Conservation (phyloP, 345 rosid genomes). For the Gossypium longicalyx region DNA sequence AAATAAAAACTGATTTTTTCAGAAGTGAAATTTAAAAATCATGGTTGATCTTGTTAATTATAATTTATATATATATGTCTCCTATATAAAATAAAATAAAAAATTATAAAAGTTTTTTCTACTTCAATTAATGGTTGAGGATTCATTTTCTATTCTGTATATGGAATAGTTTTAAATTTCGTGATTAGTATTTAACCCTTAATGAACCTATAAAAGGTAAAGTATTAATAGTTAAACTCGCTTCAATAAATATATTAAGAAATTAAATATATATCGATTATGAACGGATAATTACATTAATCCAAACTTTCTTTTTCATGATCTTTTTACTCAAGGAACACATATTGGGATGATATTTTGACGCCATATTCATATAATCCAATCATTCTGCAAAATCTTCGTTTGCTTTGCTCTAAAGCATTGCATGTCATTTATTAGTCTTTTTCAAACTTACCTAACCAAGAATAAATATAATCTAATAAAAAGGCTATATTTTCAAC, state of each 20-base stretch:
- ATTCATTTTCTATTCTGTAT: accelerated
- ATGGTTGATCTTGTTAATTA: too few relatives aligned
- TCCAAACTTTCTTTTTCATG: neutral
- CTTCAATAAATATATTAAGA: too few relatives aligned
- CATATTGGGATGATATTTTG: neutral
- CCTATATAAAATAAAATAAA: too few relatives aligned
- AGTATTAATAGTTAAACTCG: too few relatives aligned
- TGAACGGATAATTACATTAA: too few relatives aligned
- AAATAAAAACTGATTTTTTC: too few relatives aligned
- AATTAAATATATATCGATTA: too few relatives aligned
- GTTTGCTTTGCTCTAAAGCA: neutral
- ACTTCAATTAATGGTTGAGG: too few relatives aligned
- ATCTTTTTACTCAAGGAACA: neutral
- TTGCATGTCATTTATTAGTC: neutral
- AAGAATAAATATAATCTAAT: neutral
- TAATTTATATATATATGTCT: too few relatives aligned
- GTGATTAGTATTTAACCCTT: too few relatives aligned
- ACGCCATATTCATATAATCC: neutral
- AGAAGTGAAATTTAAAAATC: too few relatives aligned
- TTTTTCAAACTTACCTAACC: neutral
- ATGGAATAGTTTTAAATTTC: accelerated
- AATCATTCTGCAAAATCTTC: neutral
- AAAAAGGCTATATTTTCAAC: neutral
- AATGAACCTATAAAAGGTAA: accelerated
- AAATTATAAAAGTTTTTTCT: too few relatives aligned